Evolutionary conservation across 768 basidiomycete species (phyloP).

Genomic region (Russula olivacea): DNA sequence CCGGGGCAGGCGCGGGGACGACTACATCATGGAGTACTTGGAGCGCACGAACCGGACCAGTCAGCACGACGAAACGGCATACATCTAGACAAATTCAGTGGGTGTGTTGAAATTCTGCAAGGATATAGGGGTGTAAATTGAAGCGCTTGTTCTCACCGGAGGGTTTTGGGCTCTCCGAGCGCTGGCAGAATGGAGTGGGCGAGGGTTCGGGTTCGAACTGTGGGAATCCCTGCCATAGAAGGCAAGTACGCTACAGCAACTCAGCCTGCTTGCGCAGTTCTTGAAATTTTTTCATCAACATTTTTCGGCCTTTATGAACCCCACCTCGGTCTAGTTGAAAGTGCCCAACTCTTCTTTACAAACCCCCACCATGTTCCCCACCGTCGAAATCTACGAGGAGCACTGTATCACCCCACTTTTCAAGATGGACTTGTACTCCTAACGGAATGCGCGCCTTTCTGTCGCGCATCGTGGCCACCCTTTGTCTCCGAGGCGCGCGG

Average conservation of each 20-base stretch:
- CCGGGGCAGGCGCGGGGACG: not conserved
- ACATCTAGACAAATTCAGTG: not conserved
- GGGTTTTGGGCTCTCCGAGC: not conserved
- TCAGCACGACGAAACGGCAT: not conserved
- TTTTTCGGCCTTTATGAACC: slow-evolving; percentile 25
- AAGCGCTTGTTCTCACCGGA: not conserved
- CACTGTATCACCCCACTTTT: not conserved
- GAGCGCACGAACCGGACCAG: slow-evolving; percentile 13
- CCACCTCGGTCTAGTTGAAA: not conserved
- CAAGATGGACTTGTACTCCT: not conserved
- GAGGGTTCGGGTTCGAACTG: not conserved
- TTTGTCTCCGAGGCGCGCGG: slow-evolving; percentile 9
- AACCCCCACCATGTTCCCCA: slow-evolving; percentile 9
- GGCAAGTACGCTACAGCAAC: slow-evolving; percentile 16
- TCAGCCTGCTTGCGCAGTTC: slow-evolving; percentile 12
- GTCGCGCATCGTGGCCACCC: not conserved
- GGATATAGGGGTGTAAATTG: not conserved
- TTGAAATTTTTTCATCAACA: slow-evolving; percentile 26
- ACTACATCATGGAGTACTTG: not conserved
- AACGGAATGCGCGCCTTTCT: slow-evolving; percentile 3
- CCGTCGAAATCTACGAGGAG: not conserved
- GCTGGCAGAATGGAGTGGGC: not conserved
- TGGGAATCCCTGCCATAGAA: slow-evolving; percentile 17
- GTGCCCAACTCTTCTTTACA: slow-evolving; percentile 7
- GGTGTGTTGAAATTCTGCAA: not conserved